Base-by-base conservation (phyloP, 106 monocot genomes). In the Allium fistulosum region DNA sequence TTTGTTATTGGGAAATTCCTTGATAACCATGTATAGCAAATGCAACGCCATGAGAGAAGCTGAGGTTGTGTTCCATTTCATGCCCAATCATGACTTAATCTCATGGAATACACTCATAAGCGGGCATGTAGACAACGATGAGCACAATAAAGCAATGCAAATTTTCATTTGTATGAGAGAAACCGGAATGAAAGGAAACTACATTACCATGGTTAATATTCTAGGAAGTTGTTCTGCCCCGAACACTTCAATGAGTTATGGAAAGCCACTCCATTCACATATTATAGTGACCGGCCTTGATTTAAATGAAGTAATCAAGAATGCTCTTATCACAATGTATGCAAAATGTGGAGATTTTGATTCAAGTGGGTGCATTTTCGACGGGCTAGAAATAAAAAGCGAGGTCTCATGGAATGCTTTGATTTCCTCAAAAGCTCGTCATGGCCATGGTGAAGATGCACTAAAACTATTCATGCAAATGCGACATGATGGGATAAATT, bases 1-100 rank as follows among this genome's bases (percentile, higher is more conserved):
- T 60, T 63, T 95, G 72, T 17, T 91, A 53, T 53, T 85, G 51
- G 70, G 69, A 22, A 95, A 95, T 83, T 72, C 94, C 51, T 75
- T 95, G 15, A 83, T 95, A 59, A 83, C 94, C 17, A 91, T 96
- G 91, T 96, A 96, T 65, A 74, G 65, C 46, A 88, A 84, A 56
- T 88, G 85, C 67, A 70, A 71, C 70, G 70, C 82, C 12, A 83
- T 82, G 67, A 72, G 68, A 65, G 84, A 88, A 66, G 85, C 91
- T 46, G 55, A 74, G 57, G 53, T 2, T 61, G 70, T 86, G 7
- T 88, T 88, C 51, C 58, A 27, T 47, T 57, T 51, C 27, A 81
- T 88, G 67, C 63, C 75, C 0, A 47, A 11, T 11, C 68, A 17
- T 59, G 96, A 96, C 75, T 62, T 96, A 26, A 66, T 96, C 17